phyloP scores from a whole-genome alignment of 306 rosid species.

The Glycine latifolia region DNA sequence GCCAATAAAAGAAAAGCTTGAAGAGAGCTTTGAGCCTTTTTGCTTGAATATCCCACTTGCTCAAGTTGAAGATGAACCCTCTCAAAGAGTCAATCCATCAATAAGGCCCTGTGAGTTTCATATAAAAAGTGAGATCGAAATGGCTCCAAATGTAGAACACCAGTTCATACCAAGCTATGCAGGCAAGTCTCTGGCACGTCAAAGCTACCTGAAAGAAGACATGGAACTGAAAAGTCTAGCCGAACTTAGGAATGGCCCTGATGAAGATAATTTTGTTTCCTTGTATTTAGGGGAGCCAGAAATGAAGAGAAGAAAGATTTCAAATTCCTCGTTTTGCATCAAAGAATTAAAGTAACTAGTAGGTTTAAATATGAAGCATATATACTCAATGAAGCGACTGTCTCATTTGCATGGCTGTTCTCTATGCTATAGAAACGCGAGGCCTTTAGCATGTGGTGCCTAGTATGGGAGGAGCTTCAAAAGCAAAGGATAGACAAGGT shows the following conservation, averaged over 20 bases:
- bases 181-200: constrained; percentile 56
- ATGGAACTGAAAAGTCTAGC: constrained; percentile 61
- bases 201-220: constrained; percentile 58
- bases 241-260: constrained; percentile 60
- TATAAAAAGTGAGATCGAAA: constrained; percentile 62
- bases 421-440: not conserved
- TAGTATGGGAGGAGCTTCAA: constrained; percentile 42
- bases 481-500: constrained; percentile 46
- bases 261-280: constrained; percentile 73
- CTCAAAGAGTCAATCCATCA: constrained; percentile 51
- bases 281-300: constrained; percentile 87
- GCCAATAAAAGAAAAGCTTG: constrained; percentile 62
- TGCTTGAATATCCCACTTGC: constrained; percentile 59
- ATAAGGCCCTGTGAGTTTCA: constrained; percentile 55
- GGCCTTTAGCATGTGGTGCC: constrained; percentile 44
- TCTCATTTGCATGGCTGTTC: constrained; percentile 31
- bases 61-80: constrained; percentile 63
- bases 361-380: constrained; percentile 48
- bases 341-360: constrained; percentile 57
- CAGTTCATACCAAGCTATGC: constrained; percentile 74
- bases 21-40: constrained; percentile 65
- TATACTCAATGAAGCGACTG: constrained; percentile 48
- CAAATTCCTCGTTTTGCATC: constrained; percentile 50
- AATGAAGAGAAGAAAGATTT: constrained; percentile 74
- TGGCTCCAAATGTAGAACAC: constrained; percentile 67